Evolutionary conservation across 2,329 filamentous ascomycete genomes (phyloP).

Genomic region (Metarhizium rileyi): DNA sequence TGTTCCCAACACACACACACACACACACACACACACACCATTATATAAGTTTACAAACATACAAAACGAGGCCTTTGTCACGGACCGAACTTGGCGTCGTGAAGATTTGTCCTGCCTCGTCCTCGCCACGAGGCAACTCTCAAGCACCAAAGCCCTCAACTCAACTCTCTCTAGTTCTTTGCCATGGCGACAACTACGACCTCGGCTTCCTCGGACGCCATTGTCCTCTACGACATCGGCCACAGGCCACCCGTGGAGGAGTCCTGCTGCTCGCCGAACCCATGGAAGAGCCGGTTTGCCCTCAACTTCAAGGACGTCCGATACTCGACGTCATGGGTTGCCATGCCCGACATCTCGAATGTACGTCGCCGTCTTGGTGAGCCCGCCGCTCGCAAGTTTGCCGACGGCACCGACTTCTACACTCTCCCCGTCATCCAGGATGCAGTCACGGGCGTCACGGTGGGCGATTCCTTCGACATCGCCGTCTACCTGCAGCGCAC

Average conservation of each 20-base stretch:
- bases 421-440: constrained; percentile 51
- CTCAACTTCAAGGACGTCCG: constrained; percentile 31
- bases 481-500: constrained; percentile 46
- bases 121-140: too few relatives aligned
- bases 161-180: too few relatives aligned
- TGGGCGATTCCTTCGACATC: constrained; percentile 59
- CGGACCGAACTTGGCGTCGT: too few relatives aligned
- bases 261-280: constrained; percentile 18
- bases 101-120: too few relatives aligned
- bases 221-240: constrained; percentile 34
- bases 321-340: constrained; percentile 36
- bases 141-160: too few relatives aligned
- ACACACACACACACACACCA: too few relatives aligned
- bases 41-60: too few relatives aligned
- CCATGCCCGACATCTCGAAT: constrained; percentile 39
- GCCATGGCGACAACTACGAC: not conserved
- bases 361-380: constrained; percentile 37
- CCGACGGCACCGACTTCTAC: constrained; percentile 46
- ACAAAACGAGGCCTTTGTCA: too few relatives aligned
- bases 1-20: too few relatives aligned
- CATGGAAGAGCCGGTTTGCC: constrained; percentile 25
- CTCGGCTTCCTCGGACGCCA: not conserved
- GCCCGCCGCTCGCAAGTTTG: constrained; percentile 41
- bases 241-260: constrained; percentile 19
- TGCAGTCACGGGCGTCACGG: constrained; percentile 21